Conservation (phyloP, 1,139 yeast species). For the Yarrowia galli region DNA sequence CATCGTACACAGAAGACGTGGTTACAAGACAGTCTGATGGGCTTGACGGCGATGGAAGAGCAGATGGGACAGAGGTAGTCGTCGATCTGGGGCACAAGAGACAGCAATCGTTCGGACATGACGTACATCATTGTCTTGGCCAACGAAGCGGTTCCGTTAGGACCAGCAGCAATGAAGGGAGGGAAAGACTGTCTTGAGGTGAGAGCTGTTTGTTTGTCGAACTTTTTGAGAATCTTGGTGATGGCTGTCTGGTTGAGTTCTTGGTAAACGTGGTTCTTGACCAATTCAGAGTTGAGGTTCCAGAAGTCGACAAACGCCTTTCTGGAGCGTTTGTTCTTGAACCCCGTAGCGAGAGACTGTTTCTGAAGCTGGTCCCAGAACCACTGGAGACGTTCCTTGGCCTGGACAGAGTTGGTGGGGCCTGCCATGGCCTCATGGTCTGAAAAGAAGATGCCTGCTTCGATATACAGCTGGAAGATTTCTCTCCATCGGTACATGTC, state of each 20-base stretch:
- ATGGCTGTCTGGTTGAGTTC: constrained; percentile 85
- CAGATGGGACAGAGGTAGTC: constrained; percentile 80
- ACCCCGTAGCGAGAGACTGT: constrained; percentile 51
- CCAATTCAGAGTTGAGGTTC: constrained; percentile 60
- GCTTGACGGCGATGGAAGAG: constrained; percentile 71
- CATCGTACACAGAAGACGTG: constrained; percentile 78
- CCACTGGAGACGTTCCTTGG: constrained; percentile 34
- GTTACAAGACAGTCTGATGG: constrained; percentile 66
- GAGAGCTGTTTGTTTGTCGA: constrained; percentile 78
- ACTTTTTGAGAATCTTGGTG: constrained; percentile 87
- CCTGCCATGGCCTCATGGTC: constrained; percentile 54
- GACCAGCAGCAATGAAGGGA: constrained; percentile 52
- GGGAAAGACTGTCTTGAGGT: constrained; percentile 52
- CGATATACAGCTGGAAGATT: constrained; percentile 68
- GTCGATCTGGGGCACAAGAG: constrained; percentile 72
- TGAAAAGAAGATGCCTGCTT: constrained; percentile 69
- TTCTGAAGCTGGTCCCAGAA: constrained; percentile 36
- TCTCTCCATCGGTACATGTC: constrained; percentile 79
- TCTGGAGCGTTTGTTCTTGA: constrained; percentile 59
- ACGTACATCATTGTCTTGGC: constrained; percentile 64
- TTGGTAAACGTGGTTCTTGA: constrained; percentile 67
- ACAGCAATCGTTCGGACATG: constrained; percentile 62
- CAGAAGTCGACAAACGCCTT: constrained; percentile 61
- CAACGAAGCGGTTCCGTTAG: constrained; percentile 59
- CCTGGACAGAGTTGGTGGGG: constrained; percentile 23